Conservation (phyloP, 2,329 filamentous ascomycete genomes). For the Sordariomycetes sp. region DNA sequence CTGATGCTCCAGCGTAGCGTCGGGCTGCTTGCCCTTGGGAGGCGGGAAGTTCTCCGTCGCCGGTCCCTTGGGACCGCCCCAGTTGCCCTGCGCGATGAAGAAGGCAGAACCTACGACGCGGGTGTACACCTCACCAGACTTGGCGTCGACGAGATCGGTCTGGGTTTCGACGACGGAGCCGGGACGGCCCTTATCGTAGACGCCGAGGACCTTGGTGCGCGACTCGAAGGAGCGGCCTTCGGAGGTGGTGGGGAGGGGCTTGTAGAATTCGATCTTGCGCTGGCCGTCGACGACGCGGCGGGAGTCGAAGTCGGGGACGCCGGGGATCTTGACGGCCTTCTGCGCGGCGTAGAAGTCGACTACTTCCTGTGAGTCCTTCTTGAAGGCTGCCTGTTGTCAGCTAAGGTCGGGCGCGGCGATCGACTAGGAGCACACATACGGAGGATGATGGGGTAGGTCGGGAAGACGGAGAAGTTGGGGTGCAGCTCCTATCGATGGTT, state of each 20-base stretch:
- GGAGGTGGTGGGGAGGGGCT: conserved; percentile 64
- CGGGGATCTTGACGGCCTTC: conserved; percentile 58
- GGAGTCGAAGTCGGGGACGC: conserved; percentile 67
- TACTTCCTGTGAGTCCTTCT: conserved; percentile 65
- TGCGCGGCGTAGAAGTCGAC: conserved; percentile 75
- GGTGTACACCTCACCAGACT: conserved; percentile 60
- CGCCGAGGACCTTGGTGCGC: conserved; percentile 68
- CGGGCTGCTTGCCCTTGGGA: conserved; percentile 64
- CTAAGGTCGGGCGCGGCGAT: too few relatives aligned
- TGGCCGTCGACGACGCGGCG: conserved; percentile 74
- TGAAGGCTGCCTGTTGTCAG: conserved; percentile 68
- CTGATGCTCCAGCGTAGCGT: conserved; percentile 61
- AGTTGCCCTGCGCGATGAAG: conserved; percentile 70
- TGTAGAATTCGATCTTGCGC: conserved; percentile 68
- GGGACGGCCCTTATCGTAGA: conserved; percentile 84
- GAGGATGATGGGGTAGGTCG: conserved; percentile 77
- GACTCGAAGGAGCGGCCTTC: conserved; percentile 67
- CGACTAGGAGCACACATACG: too few relatives aligned
- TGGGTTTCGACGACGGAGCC: conserved; percentile 77
- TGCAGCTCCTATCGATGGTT: conserved; percentile 60
- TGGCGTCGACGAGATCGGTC: conserved; percentile 63
- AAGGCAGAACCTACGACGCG: conserved; percentile 64
- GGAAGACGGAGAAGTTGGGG: conserved; percentile 79
- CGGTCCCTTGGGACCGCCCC: conserved; percentile 87
- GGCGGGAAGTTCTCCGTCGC: conserved; percentile 71